Percentiles rank a stretch among this genome's conserved stretches.
Conservation (phyloP, 139 green algal species). For the Coccomyxa sp. region DNA sequence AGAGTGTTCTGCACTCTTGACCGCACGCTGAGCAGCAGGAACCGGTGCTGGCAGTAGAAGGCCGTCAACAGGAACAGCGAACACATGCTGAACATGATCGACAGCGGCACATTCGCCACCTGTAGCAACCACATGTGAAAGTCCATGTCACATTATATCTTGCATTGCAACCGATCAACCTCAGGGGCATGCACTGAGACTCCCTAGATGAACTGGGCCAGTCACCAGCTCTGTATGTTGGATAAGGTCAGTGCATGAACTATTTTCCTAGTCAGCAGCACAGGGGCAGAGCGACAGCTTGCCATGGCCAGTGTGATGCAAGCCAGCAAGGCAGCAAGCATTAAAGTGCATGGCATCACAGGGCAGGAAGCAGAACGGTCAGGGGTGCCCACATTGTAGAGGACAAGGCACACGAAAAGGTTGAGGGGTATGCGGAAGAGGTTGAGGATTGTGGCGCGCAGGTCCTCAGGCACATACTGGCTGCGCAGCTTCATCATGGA, state of each 20-base stretch:
- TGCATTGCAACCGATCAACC: too few relatives aligned
- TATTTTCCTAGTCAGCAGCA: too few relatives aligned
- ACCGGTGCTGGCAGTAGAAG: background rate
- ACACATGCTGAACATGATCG: conserved; percentile 92
- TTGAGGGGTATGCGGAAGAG: conserved; percentile 96
- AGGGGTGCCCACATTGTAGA: conserved; percentile 77
- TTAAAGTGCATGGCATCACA: too few relatives aligned
- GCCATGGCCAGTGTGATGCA: too few relatives aligned
- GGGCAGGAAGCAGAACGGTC: too few relatives aligned
- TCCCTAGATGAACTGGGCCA: too few relatives aligned
- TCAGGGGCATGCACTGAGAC: too few relatives aligned
- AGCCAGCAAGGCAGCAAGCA: too few relatives aligned
- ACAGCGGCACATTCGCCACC: conserved; percentile 76
- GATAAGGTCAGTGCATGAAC: too few relatives aligned
- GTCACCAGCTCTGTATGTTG: too few relatives aligned
- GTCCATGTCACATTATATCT: too few relatives aligned
- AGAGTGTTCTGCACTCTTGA: background rate
- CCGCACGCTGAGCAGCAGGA: background rate
- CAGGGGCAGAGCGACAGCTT: too few relatives aligned
- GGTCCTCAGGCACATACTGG: conserved; percentile 90
- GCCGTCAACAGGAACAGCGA: conserved; percentile 66
- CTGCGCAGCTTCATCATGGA: conserved; percentile 93
- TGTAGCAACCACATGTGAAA: conserved; percentile 27
- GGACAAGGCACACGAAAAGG: conserved; percentile 93
- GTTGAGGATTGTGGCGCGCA: conserved; percentile 95